A percentile compares a stretch with the other conserved stretches of the same genome.
Conservation (phyloP, 2,329 filamentous ascomycete species). For the Trichoderma polysporum region DNA sequence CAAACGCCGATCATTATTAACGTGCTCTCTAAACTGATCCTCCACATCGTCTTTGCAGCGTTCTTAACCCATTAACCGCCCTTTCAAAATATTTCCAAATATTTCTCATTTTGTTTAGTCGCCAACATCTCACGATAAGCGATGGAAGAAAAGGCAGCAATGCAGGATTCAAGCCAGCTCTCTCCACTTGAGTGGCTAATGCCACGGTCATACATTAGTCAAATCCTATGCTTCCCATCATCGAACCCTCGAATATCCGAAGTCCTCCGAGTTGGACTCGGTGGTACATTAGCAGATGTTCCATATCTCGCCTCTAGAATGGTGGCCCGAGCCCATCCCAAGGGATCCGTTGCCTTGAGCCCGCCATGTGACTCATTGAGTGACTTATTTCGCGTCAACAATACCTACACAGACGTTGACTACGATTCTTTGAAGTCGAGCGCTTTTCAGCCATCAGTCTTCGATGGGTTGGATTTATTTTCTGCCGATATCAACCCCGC, state of each 20-base stretch:
- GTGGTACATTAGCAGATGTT: background rate
- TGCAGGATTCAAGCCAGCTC: background rate
- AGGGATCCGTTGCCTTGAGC: slow-evolving; percentile 4
- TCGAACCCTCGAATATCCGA: slow-evolving; percentile 10
- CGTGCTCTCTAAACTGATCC: background rate
- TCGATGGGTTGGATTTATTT: background rate
- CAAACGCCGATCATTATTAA: background rate
- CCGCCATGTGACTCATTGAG: background rate
- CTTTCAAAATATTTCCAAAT: background rate
- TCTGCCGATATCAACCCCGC: background rate
- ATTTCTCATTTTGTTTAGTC: background rate
- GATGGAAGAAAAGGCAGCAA: background rate
- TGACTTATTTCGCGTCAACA: background rate
- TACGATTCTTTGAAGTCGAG: background rate
- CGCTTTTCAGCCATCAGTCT: background rate
- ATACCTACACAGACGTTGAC: background rate
- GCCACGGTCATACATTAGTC: slow-evolving; percentile 16
- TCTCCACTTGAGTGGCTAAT: slow-evolving; percentile 19
- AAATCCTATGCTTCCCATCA: slow-evolving; percentile 13
- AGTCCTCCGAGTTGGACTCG: background rate
- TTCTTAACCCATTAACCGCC: background rate
- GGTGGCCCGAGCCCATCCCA: background rate
- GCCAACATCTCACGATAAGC: background rate
- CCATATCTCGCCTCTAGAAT: slow-evolving; percentile 11
- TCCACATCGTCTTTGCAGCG: background rate